Base-by-base conservation (phyloP, 2,329 filamentous ascomycete species). In the Hyphodiscus sp. region DNA sequence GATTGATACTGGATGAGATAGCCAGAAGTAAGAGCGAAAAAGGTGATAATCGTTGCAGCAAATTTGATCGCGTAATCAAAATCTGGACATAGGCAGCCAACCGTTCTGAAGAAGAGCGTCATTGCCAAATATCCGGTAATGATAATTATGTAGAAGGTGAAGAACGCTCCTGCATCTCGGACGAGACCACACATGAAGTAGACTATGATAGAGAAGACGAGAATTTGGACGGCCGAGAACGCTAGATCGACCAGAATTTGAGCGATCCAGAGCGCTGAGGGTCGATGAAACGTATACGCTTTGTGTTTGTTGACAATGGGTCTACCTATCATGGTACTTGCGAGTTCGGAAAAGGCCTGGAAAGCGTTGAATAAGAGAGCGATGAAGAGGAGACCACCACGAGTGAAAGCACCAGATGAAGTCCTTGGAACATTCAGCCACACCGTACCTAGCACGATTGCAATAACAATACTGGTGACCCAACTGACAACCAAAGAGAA, bases 311-410 rank as follows among this genome's bases (percentile, higher is more conserved):
- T 89, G 56, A 95, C 79, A 41, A 95, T 87, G 0, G 84, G 78
- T 9, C 90, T 79, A 1, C 86, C 88, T 16, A 84, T 72, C 87
- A 94, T 92, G 1, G 86, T 87, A 11, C 79, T 77, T 0, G 79
- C 86, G 0, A 95, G 71, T 68, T 95, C 89, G 0, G 85, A 81
- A 65, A 94, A 91, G 20, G 89, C 87, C 65, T 90, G 85, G 70
- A 95, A 92, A n/a, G 87, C 86, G 68, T 92, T 92, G 77, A 92
- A 92, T 4, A 95, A 72, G 1, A 95, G 78, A 20, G 86, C 76
- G 51, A 91, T 82, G 71, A 95, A 95, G 49, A 95, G 74, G 1
- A 92, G 79, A 73, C 89, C 89, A 58, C 89, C 89, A 67, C 89
- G 83, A 61, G 85, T 87, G 70, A 94, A 95, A 2, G 88, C 87